These are phyloP conservation scores for Simplicillium aogashimaense DNA, from an alignment of 2,329 filamentous ascomycete genomes.

Conservation along the genomic window DNA sequence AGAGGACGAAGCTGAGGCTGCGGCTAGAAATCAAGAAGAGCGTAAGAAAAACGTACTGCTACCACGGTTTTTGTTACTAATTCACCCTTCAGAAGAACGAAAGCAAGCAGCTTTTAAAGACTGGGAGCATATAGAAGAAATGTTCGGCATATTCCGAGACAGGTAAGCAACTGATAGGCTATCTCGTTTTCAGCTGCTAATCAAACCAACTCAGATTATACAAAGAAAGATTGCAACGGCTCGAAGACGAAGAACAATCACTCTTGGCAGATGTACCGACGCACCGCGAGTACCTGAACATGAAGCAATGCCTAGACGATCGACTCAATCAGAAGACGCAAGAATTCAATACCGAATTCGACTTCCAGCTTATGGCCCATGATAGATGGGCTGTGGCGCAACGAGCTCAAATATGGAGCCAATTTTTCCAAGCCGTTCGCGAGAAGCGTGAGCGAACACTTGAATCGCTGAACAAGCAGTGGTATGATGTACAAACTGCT, in stretches of 20 bases:
- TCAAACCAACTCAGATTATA: constrained; percentile 53
- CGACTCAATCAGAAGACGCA: constrained; percentile 72
- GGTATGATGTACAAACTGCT: constrained; percentile 88
- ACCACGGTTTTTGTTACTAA: constrained; percentile 11
- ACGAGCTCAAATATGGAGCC: constrained; percentile 75
- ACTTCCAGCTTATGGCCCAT: constrained; percentile 64
- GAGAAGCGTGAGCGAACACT: constrained; percentile 74
- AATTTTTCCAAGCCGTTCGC: constrained; percentile 80
- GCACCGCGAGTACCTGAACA: constrained; percentile 86
- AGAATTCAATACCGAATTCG: constrained; percentile 63
- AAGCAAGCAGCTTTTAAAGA: constrained; percentile 75
- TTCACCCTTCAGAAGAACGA: constrained; percentile 49
- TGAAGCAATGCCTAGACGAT: constrained; percentile 78
- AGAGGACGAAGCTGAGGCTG: constrained; percentile 50
- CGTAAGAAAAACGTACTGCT: constrained; percentile 28
- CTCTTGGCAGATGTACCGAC: constrained; percentile 50
- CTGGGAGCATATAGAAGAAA: constrained; percentile 71
- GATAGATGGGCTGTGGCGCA: constrained; percentile 69
- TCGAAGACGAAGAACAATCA: constrained; percentile 62
- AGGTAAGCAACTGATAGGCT: constrained; percentile 44
- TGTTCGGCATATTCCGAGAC: constrained; percentile 79
- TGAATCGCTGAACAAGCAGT: constrained; percentile 74
- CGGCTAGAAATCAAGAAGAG: constrained; percentile 55
- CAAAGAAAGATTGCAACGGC: constrained; percentile 74
- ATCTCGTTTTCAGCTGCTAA: constrained; percentile 8